A percentile compares a stretch with the other conserved stretches of the same genome.
These are phyloP conservation scores for Colletotrichum musicola DNA, from an alignment of 2,329 filamentous ascomycete genomes.

Conservation along the genomic window DNA sequence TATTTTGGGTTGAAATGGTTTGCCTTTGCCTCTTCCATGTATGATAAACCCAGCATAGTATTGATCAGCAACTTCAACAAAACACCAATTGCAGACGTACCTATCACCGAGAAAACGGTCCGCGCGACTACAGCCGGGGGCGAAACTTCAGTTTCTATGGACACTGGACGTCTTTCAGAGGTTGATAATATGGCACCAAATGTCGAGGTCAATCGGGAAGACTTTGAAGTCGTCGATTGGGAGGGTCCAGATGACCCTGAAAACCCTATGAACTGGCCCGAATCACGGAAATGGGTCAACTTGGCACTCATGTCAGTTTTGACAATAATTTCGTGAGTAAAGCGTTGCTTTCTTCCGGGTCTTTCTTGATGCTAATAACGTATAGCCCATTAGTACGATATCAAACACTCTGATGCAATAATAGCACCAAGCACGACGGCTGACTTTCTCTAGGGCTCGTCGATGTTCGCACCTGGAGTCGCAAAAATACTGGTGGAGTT, in stretches of 20 bases:
- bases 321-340: constrained; percentile 45
- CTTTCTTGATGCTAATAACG: too few relatives aligned
- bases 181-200: too few relatives aligned
- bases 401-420: neutral
- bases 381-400: neutral
- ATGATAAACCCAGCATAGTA: too few relatives aligned
- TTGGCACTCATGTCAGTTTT: constrained; percentile 53
- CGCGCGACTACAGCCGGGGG: too few relatives aligned
- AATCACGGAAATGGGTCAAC: constrained; percentile 49
- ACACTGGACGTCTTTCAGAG: too few relatives aligned
- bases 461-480: constrained; percentile 69
- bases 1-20: too few relatives aligned
- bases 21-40: too few relatives aligned
- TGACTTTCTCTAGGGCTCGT: constrained; percentile 54
- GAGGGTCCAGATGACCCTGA: constrained; percentile 68
- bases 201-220: neutral
- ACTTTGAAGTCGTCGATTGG: constrained; percentile 64
- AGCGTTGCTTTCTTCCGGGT: neutral
- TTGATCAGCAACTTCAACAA: too few relatives aligned
- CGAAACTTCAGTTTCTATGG: too few relatives aligned
- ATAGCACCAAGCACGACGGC: neutral
- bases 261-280: constrained; percentile 72
- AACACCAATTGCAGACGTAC: too few relatives aligned
- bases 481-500: constrained; percentile 65
- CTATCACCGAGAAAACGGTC: too few relatives aligned